These are phyloP conservation scores for Aphanomyces cochlioides DNA, from an alignment of 352 stramenopile genomes.

Conservation along the genomic window DNA sequence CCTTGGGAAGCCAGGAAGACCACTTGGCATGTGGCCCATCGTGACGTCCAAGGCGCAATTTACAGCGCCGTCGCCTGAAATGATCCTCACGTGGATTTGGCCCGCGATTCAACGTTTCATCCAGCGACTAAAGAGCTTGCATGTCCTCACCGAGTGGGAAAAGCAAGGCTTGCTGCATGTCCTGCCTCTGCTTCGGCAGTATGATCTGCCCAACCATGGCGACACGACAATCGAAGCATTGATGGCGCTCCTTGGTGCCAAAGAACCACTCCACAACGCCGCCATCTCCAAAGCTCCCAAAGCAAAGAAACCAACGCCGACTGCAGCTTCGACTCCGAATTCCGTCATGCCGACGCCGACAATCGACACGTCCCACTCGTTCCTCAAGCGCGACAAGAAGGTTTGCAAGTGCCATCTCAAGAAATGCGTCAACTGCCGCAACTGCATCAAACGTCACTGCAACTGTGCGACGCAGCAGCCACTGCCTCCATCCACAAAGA, in stretches of 20 bases:
- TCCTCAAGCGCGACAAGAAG: conserved; percentile 23
- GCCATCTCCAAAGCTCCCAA: conserved; percentile 17
- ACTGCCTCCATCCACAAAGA: not conserved
- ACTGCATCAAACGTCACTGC: conserved; percentile 34
- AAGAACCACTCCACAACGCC: not conserved
- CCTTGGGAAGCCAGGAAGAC: not conserved
- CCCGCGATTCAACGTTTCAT: conserved; percentile 56
- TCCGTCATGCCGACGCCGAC: not conserved
- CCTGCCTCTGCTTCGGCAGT: conserved; percentile 53
- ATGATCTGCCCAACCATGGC: conserved; percentile 52
- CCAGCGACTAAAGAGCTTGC: conserved; percentile 46
- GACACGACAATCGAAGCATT: conserved; percentile 48
- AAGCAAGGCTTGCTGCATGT: conserved; percentile 45
- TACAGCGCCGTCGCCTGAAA: conserved; percentile 23
- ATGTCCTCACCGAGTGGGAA: conserved; percentile 47
- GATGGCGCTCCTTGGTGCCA: conserved; percentile 46
- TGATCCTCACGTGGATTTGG: conserved; percentile 40
- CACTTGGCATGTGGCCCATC: conserved; percentile 21
- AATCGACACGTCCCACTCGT: not conserved
- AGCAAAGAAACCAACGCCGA: not conserved
- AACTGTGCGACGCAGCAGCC: conserved; percentile 18
- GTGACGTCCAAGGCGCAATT: conserved; percentile 27
- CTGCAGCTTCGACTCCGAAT: not conserved
- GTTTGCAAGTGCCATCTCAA: conserved; percentile 36
- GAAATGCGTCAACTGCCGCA: conserved; percentile 33